Conservation (phyloP, 169 alveolate species). For the Nephromyces sp. region DNA sequence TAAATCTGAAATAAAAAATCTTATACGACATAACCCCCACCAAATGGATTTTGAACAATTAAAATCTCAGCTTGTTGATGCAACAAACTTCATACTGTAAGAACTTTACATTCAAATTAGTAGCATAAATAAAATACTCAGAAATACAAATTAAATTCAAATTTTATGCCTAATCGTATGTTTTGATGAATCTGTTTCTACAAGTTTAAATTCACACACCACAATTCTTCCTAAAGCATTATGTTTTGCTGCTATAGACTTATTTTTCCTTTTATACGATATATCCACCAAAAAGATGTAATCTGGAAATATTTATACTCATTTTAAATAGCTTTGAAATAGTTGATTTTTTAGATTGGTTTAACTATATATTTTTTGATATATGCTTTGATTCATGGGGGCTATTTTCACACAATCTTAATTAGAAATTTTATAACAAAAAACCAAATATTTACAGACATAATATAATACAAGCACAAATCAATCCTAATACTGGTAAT, state of each 20-base stretch:
- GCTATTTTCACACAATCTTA: too few species aligned
- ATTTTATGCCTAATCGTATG: background rate
- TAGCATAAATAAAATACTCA: background rate
- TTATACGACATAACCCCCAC: slow-evolving; percentile 7
- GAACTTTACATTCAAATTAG: background rate
- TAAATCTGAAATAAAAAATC: background rate
- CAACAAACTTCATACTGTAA: slow-evolving; percentile 22
- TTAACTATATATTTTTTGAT: too few species aligned
- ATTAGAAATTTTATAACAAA: too few species aligned
- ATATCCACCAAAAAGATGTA: background rate
- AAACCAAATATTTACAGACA: background rate
- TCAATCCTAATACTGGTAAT: slow-evolving; percentile 18
- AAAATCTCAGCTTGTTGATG: slow-evolving; percentile 3
- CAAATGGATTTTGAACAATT: background rate
- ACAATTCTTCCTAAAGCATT: too few species aligned
- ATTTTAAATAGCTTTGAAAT: too few species aligned
- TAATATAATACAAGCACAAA: slow-evolving; percentile 27
- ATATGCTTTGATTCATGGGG: too few species aligned
- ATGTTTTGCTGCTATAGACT: background rate
- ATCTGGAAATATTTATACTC: background rate
- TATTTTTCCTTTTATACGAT: background rate
- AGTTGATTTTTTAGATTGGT: too few species aligned
- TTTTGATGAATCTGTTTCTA: background rate
- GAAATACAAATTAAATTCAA: too few species aligned
- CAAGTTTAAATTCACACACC: too few species aligned